Conservation (phyloP, 208 protist species). For the Tetramitus jugosus region DNA sequence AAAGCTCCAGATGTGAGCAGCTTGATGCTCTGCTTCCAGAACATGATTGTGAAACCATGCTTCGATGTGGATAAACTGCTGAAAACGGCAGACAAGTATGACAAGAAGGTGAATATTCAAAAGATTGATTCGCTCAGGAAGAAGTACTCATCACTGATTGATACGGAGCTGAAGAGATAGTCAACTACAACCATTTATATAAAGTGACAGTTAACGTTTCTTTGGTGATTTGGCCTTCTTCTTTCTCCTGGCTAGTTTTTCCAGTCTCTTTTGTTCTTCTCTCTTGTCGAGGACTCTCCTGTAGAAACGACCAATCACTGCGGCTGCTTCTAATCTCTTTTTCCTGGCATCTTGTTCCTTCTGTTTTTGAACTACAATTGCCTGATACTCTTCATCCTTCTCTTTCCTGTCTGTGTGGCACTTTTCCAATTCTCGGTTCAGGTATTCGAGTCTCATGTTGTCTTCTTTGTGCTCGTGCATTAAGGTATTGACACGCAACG, state of each 20-base stretch:
- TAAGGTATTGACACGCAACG: background rate
- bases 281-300: background rate
- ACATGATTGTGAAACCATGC: background rate
- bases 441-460: background rate
- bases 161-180: background rate
- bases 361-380: background rate
- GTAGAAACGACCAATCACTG: background rate
- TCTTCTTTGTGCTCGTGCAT: background rate
- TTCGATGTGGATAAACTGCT: slow-evolving; percentile 14
- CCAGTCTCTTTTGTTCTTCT: background rate
- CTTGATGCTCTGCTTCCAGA: background rate
- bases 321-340: background rate
- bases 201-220: background rate
- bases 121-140: background rate
- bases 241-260: background rate
- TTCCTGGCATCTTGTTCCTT: background rate
- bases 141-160: slow-evolving; percentile 10
- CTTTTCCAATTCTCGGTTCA: background rate
- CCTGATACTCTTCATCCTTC: background rate
- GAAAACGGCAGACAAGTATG: slow-evolving; percentile 10
- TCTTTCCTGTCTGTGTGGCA: background rate
- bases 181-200: too few relatives aligned
- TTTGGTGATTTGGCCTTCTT: background rate
- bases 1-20: background rate
- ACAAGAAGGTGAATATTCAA: background rate